Base-by-base conservation (phyloP, 495 filamentous ascomycete species). In the Penicillium crystallinum region DNA sequence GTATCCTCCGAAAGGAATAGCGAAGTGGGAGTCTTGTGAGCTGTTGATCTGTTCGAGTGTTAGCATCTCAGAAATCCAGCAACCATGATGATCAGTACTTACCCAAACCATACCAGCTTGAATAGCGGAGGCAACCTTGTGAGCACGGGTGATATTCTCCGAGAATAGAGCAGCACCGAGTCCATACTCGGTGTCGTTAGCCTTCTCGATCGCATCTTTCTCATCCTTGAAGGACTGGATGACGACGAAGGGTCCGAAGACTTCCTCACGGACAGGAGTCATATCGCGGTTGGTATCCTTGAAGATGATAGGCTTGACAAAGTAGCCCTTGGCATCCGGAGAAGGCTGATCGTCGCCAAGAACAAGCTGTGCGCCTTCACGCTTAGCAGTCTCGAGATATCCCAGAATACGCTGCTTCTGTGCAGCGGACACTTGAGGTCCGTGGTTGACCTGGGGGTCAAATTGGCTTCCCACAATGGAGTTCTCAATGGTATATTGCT, bases 351-450 rank as follows among this genome's bases (percentile, higher is more conserved):
- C 40, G 3, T 27, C 40, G 2, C 40, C 40, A 17, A 42, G 39
- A 27, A 42, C 40, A 11, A 42, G 40, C 40, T 42, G 40, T 27
- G 46, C 1, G 86, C 90, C 17, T 78, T 62, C 51, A 86, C 75
- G 57, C 92, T 84, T 63, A 85, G 92, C 25, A 70, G 33, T 18
- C 31, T 48, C 22, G 22, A 48, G 33, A 8, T 48, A 48, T 11
- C 14, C 72, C n/a, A 93, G 77, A 17, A 96, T 81, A 14, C 83
- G 77, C 47, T 95, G 89, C 55, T 88, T 89, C 64, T 96, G 91
- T 18, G 80, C 71, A 66, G 86, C 88, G 6, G 89, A 91, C 37
- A 95, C 84, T 67, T 95, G 91, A 10, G 91, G 91, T 11, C 91
- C 91, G 63, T 96, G 91, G 75, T 65, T 88, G 84, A 17, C 89